Conservation (phyloP, 176 grass and related monocot species). For the Lolium multiflorum region DNA sequence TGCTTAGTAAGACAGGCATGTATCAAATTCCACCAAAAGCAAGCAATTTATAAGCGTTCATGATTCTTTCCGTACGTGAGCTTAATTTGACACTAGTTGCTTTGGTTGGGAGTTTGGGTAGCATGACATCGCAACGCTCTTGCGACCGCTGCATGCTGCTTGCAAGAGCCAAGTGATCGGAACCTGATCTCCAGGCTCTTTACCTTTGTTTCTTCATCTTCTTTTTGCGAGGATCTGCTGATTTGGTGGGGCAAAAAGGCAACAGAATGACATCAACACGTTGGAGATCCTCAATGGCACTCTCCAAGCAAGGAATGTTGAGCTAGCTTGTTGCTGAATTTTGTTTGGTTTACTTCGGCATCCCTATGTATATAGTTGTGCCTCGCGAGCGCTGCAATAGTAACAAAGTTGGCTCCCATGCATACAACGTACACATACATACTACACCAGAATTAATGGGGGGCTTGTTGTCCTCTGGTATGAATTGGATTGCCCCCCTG, state of each 20-base stretch:
- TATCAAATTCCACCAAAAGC: not conserved
- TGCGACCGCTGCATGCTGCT: not conserved
- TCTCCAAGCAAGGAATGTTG: not conserved
- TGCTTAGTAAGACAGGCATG: not conserved
- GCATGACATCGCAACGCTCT: not conserved
- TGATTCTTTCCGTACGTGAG: not conserved
- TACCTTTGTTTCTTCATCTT: not conserved
- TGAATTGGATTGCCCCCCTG: not conserved
- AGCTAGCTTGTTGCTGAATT: not conserved
- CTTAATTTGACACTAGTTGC: not conserved
- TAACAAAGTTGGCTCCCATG: not conserved
- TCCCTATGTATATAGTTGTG: not conserved
- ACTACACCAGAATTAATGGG: not conserved
- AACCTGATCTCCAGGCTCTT: not conserved
- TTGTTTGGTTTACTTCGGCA: not conserved
- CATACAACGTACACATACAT: not conserved
- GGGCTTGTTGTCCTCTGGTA: not conserved
- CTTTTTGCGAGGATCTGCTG: not conserved
- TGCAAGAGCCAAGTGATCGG: not conserved
- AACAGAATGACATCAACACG: not conserved
- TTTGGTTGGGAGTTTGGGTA: not conserved
- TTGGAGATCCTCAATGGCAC: not conserved
- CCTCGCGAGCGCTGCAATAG: not conserved
- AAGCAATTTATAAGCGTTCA: not conserved
- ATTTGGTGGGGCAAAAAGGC: not conserved